Percentiles rank a stretch among this genome's conserved stretches.
phyloP scores from a whole-genome alignment of 257 asterid species.

The Nicotiana knightiana region DNA sequence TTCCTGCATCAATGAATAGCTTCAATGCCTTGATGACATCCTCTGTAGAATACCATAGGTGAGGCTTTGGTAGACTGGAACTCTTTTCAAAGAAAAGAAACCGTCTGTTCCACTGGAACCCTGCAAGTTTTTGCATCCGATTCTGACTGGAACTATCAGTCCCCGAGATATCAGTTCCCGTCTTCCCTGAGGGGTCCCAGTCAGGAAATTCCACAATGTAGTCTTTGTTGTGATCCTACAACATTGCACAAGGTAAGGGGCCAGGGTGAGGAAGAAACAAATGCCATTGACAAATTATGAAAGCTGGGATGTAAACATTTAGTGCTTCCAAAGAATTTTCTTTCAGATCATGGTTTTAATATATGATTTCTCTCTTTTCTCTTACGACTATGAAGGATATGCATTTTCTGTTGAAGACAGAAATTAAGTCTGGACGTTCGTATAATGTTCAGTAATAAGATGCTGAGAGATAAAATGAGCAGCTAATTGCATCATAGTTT shows the following conservation, averaged over 20 bases:
- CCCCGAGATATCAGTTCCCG: slow-evolving; percentile 20
- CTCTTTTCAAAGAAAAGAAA: slow-evolving; percentile 49
- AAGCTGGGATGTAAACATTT: neutral
- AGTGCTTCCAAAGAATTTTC: neutral
- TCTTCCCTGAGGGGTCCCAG: slow-evolving; percentile 61
- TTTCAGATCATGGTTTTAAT: neutral
- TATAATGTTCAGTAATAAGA: neutral
- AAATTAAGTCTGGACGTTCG: neutral
- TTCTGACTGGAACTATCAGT: slow-evolving; percentile 13
- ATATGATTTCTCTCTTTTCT: neutral
- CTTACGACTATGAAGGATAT: neutral
- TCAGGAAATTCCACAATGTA: slow-evolving; percentile 87
- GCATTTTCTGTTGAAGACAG: neutral
- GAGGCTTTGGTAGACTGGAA: slow-evolving; percentile 62
- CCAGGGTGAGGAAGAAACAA: neutral
- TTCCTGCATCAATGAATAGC: slow-evolving; percentile 82
- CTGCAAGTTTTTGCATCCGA: slow-evolving; percentile 32
- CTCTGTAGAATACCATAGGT: slow-evolving; percentile 71
- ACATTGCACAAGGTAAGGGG: neutral
- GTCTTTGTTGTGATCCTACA: slow-evolving; percentile 88
- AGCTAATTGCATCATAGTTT: neutral
- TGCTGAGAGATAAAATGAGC: neutral
- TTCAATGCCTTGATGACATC: slow-evolving; percentile 59
- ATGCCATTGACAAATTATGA: neutral
- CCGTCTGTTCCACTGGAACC: slow-evolving; percentile 39